Evolutionary conservation across 495 filamentous ascomycete species (phyloP).

Genomic region (Echria macrotheca): DNA sequence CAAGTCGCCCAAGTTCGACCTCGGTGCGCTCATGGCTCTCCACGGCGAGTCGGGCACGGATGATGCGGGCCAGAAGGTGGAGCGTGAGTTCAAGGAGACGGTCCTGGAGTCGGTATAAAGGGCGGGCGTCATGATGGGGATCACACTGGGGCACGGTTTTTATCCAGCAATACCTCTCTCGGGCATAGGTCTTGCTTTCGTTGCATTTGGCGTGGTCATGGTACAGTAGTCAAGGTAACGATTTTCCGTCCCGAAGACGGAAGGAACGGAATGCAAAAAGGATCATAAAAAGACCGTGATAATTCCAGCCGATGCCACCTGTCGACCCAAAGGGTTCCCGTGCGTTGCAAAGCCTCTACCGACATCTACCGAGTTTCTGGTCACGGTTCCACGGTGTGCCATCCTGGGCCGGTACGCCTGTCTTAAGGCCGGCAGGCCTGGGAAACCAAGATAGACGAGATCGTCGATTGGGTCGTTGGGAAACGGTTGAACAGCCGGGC

Average conservation of each 20-base stretch:
- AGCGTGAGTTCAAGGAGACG: conserved; percentile 97
- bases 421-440: too few relatives aligned
- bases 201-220: conserved; percentile 54
- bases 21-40: conserved; percentile 86
- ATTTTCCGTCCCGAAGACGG: conserved; percentile 27
- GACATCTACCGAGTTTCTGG: too few relatives aligned
- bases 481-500: too few relatives aligned
- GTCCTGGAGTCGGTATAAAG: conserved; percentile 89
- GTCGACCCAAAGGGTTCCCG: too few relatives aligned
- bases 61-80: conserved; percentile 96
- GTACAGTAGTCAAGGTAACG: conserved; percentile 44
- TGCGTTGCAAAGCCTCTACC: too few relatives aligned
- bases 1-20: conserved; percentile 97
- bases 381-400: too few relatives aligned
- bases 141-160: conserved; percentile 44
- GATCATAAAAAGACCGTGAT: conserved; percentile 34
- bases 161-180: conserved; percentile 49
- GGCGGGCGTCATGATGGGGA: conserved; percentile 33
- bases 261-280: conserved; percentile 33
- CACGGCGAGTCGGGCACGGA: conserved; percentile 97
- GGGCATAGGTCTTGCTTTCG: conserved; percentile 43
- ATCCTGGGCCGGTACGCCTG: too few relatives aligned
- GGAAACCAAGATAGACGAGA: too few relatives aligned
- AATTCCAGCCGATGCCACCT: conserved; percentile 14
- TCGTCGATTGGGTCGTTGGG: too few relatives aligned